Percentiles rank a stretch among this genome's conserved stretches.
Conservation (phyloP, 2,329 filamentous ascomycete genomes). For the Tetracladium maxilliforme region DNA sequence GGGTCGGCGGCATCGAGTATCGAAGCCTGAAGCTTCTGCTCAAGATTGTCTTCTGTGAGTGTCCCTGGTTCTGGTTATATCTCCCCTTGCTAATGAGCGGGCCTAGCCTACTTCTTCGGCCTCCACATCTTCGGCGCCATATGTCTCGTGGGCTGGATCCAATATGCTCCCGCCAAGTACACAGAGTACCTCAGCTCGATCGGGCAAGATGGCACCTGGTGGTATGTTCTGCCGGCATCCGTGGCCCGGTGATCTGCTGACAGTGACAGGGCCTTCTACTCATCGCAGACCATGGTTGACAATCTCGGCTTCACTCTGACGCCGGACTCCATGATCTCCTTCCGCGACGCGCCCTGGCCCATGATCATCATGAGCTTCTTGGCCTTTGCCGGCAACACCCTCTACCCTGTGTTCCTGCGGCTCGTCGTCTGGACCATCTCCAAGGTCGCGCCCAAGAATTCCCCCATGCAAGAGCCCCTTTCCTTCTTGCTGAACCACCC, state of each 20-base stretch:
- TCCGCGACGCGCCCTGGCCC: conserved; percentile 24
- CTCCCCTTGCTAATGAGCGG: no score
- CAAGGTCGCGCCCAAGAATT: conserved; percentile 24
- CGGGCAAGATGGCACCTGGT: conserved; percentile 30
- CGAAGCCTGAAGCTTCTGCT: conserved; percentile 30
- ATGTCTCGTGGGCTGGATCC: no score
- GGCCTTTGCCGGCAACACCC: conserved; percentile 36
- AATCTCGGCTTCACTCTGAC: conserved; percentile 40
- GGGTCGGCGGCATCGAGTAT: conserved; percentile 36
- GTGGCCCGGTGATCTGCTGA: conserved; percentile 1
- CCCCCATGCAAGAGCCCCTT: conserved; percentile 26
- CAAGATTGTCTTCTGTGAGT: conserved; percentile 25
- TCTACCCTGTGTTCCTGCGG: conserved; percentile 42
- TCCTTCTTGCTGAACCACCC: conserved; percentile 47
- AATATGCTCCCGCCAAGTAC: no score
- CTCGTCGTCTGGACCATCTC: conserved; percentile 40
- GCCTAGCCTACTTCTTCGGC: no score
- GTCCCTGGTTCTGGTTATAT: conserved; percentile 11
- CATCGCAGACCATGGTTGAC: conserved; percentile 32
- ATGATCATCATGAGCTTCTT: conserved; percentile 31
- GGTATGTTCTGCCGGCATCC: conserved; percentile 18
- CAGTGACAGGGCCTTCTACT: conserved; percentile 26
- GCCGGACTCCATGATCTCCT: conserved; percentile 35
- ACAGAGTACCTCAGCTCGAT: no score
- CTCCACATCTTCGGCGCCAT: no score